Base-by-base conservation (phyloP, 805 yeast genomes). In the Hanseniaspora thailandica region DNA sequence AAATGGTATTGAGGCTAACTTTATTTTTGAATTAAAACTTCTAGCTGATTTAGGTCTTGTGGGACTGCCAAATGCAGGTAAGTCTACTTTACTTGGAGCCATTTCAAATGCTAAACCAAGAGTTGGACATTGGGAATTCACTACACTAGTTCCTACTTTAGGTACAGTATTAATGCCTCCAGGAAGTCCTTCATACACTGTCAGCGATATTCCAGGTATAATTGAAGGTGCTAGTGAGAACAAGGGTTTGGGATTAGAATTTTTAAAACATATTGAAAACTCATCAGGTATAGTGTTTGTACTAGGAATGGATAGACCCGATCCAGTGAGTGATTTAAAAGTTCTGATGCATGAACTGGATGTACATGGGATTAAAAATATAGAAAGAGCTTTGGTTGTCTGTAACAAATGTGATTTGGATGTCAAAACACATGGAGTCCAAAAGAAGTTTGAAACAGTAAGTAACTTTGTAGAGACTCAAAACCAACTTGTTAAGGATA, bases 151-250 rank as follows among this genome's bases (percentile, higher is more conserved):
- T 56, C 98, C 98, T 0, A 82, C 87, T 0, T 78, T 93, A 47
- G 98, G 98, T 3, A 90, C 97, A 0, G 84, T 93, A 13, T 73
- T 75, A 45, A 66, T 80, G 20, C 76, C 82, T 1, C 75, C 82
- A 2, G 85, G 81, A 58, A 74, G 75, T 55, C 78, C 77, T 4
- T 66, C 71, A 3, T 89, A 90, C 64, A 86, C 96, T 0, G 97
- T 93, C 1, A 97, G 97, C 1, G 98, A 93, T 69, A 93, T 93
- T 55, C 98, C 98, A 0, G 98, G 98, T 6, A 84, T 93, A 44
- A 84, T 93, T 56, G 76, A 81, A 65, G 97, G 95, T 6, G 97
- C 98, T 0, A 76, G 80, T 7, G 70, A 79, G 46, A 85, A 89
- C 63, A 82, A 76, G 63, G 98, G 98, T 1, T 82, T 93, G 85